Percentiles rank a stretch among this genome's conserved stretches.
Conservation (phyloP, 495 filamentous ascomycete species). For the Choiromyces venosus region DNA sequence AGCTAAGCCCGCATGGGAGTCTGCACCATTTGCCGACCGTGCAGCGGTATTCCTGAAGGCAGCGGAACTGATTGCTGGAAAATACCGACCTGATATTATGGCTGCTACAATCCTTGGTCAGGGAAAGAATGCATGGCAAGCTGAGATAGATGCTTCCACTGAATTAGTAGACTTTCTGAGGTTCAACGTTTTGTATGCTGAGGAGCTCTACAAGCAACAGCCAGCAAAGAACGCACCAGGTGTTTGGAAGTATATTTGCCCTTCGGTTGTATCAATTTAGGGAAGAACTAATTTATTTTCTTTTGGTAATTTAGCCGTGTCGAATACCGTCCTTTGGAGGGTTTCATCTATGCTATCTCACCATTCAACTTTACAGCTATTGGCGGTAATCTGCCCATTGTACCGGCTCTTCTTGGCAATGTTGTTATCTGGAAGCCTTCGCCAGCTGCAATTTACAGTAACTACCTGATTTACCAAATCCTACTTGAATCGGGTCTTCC, state of each 20-base stretch:
- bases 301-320: constrained; percentile 49
- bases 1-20: constrained; percentile 76
- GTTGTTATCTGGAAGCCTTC: constrained; percentile 88
- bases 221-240: constrained; percentile 68
- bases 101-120: constrained; percentile 90
- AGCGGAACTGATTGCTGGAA: constrained; percentile 76
- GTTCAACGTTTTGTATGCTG: constrained; percentile 82
- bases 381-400: constrained; percentile 67
- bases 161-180: constrained; percentile 87
- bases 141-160: constrained; percentile 90
- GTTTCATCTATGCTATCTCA: constrained; percentile 79
- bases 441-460: constrained; percentile 67
- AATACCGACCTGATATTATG: constrained; percentile 91
- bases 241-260: constrained; percentile 60
- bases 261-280: not conserved
- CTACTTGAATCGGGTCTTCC: constrained; percentile 83
- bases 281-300: constrained; percentile 6
- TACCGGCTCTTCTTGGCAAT: constrained; percentile 74
- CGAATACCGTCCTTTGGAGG: constrained; percentile 78
- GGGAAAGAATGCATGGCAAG: constrained; percentile 95
- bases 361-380: constrained; percentile 91
- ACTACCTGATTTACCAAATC: constrained; percentile 71
- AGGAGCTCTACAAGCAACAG: constrained; percentile 80
- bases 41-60: constrained; percentile 94
- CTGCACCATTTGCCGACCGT: constrained; percentile 75